Percentiles rank a stretch among this genome's conserved stretches.
Conservation (phyloP, 345 rosid genomes). For the Eucalyptus camaldulensis region DNA sequence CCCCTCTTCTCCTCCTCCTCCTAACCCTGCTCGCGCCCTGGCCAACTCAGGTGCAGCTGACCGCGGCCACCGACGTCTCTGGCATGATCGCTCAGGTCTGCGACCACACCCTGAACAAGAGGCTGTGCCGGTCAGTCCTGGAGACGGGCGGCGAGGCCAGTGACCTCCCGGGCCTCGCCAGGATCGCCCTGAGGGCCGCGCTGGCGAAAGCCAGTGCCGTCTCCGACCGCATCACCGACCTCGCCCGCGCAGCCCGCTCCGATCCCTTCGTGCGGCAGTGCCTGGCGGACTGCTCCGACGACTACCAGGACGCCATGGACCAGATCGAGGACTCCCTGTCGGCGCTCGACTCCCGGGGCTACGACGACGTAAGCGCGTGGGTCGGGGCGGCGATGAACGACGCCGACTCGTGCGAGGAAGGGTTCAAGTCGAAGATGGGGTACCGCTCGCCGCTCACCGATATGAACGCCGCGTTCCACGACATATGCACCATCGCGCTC, state of each 20-base stretch:
- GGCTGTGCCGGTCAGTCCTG: neutral
- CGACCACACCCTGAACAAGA: neutral
- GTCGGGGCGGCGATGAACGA: slow-evolving; percentile 7
- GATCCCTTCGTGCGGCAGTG: neutral
- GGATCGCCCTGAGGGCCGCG: neutral
- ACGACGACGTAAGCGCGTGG: neutral
- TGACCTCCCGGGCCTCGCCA: neutral
- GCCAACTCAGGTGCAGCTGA: neutral
- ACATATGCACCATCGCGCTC: neutral
- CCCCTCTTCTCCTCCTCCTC: neutral
- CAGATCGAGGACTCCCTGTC: slow-evolving; percentile 1
- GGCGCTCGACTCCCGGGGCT: neutral
- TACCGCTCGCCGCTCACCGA: neutral
- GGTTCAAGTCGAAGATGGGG: neutral
- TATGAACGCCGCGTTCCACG: neutral
- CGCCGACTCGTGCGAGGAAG: slow-evolving; percentile 9
- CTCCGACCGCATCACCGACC: neutral
- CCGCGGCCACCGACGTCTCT: neutral
- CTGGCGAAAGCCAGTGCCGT: neutral
- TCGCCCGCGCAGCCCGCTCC: neutral
- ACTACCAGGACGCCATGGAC: slow-evolving; percentile 2
- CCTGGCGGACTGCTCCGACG: slow-evolving; percentile 1
- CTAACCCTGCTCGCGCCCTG: neutral
- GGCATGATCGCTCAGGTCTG: neutral
- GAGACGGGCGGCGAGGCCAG: neutral